Evolutionary conservation across 768 basidiomycete species (phyloP).

Genomic region (Lentinula lateritia): DNA sequence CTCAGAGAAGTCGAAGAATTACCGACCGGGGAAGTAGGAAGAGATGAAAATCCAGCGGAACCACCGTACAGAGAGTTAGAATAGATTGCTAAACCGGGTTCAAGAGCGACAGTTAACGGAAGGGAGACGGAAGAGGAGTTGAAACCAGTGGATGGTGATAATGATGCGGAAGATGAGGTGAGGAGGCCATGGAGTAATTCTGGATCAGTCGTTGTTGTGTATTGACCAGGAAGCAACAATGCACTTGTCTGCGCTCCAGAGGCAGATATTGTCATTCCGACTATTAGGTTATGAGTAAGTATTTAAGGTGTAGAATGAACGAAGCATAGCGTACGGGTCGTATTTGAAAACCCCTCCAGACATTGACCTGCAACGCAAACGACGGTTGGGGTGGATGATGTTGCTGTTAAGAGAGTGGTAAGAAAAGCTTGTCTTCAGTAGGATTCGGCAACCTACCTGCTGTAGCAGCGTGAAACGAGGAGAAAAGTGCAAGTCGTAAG

Average conservation of each 20-base stretch:
- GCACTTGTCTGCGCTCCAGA: slow-evolving; percentile 46
- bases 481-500: neutral
- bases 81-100: slow-evolving; percentile 66
- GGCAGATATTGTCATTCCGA: slow-evolving; percentile 63
- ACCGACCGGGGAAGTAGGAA: slow-evolving; percentile 43
- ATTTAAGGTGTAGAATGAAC: neutral
- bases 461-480: neutral
- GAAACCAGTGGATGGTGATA: slow-evolving; percentile 61
- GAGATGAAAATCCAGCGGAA: slow-evolving; percentile 49
- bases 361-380: slow-evolving; percentile 90
- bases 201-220: slow-evolving; percentile 66
- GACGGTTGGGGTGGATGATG: slow-evolving; percentile 53
- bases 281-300: slow-evolving; percentile 27
- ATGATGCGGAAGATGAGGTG: slow-evolving; percentile 56
- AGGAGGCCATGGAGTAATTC: slow-evolving; percentile 64
- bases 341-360: slow-evolving; percentile 72
- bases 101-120: slow-evolving; percentile 62
- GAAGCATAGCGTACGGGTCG: slow-evolving; percentile 41
- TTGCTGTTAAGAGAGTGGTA: slow-evolving; percentile 28
- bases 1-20: slow-evolving; percentile 47
- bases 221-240: slow-evolving; percentile 73
- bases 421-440: neutral
- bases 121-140: slow-evolving; percentile 52
- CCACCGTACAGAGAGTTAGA: slow-evolving; percentile 60
- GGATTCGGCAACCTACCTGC: neutral